Percentiles rank a stretch among this genome's conserved stretches.
Conservation (phyloP, 2,329 filamentous ascomycete genomes). For the Colletotrichum liriopes region DNA sequence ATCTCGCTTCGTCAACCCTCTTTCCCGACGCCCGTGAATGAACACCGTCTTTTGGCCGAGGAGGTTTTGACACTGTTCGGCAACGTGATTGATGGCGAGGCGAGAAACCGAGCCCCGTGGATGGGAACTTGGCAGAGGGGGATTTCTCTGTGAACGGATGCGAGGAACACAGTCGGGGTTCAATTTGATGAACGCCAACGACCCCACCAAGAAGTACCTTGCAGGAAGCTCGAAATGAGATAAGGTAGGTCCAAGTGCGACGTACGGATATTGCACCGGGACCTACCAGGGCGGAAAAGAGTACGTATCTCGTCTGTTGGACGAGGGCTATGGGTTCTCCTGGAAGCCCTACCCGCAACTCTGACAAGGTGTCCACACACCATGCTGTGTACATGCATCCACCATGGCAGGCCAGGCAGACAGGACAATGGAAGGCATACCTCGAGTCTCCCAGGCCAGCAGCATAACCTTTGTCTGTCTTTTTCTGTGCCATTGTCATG, state of each 20-base stretch:
- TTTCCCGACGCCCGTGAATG: neutral
- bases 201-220: conserved; percentile 21
- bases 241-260: neutral
- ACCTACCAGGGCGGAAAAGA: neutral
- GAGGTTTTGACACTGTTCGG: neutral
- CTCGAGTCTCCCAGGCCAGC: neutral
- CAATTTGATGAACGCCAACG: neutral
- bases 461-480: neutral
- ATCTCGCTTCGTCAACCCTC: conserved; percentile 7
- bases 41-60: neutral
- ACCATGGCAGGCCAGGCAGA: neutral
- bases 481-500: conserved; percentile 18
- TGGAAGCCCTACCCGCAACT: too few relatives aligned
- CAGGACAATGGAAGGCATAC: neutral
- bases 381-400: neutral
- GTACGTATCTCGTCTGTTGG: neutral
- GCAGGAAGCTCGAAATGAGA: conserved; percentile 9
- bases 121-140: neutral
- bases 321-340: too few relatives aligned
- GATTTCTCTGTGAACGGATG: neutral
- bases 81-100: neutral
- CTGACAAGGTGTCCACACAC: neutral
- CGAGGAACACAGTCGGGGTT: neutral
- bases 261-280: neutral
- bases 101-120: neutral